Percentiles rank a stretch among this genome's conserved stretches.
phyloP scores from a whole-genome alignment of 129 eudicot genomes.

The Gnaphalium uliginosum region DNA sequence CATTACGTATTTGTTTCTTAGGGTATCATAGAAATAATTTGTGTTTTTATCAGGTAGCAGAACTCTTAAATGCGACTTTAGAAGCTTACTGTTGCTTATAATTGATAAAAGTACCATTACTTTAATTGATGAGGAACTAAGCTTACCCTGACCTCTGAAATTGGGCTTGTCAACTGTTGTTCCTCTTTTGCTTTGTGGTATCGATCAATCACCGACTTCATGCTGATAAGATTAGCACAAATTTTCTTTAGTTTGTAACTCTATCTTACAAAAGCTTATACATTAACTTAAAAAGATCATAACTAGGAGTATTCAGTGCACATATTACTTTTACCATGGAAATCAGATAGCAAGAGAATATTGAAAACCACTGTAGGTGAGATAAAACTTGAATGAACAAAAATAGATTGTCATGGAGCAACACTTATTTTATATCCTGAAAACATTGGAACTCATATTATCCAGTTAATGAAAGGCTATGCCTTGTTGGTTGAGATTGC shows the following conservation, averaged over 20 bases:
- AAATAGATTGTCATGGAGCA: not conserved
- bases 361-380: not conserved
- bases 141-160: slow-evolving; percentile 77
- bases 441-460: too few species aligned
- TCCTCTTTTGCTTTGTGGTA: slow-evolving; percentile 80
- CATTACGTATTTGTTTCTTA: not conserved
- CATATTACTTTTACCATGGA: not conserved
- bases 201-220: slow-evolving; percentile 79
- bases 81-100: slow-evolving; percentile 3
- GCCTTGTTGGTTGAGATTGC: too few species aligned
- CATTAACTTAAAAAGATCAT: not conserved
- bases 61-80: not conserved
- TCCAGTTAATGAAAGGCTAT: too few species aligned
- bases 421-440: too few species aligned
- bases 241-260: slow-evolving; percentile 24
- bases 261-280: not conserved
- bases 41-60: not conserved
- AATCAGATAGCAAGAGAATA: not conserved
- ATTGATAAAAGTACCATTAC: not conserved
- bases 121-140: not conserved
- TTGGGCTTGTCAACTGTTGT: slow-evolving; percentile 47
- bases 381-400: not conserved
- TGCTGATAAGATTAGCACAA: slow-evolving; percentile 50
- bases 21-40: not conserved
- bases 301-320: not conserved